Base-by-base conservation (phyloP, 768 basidiomycete species). In the Dacryopinax primogenitus region DNA sequence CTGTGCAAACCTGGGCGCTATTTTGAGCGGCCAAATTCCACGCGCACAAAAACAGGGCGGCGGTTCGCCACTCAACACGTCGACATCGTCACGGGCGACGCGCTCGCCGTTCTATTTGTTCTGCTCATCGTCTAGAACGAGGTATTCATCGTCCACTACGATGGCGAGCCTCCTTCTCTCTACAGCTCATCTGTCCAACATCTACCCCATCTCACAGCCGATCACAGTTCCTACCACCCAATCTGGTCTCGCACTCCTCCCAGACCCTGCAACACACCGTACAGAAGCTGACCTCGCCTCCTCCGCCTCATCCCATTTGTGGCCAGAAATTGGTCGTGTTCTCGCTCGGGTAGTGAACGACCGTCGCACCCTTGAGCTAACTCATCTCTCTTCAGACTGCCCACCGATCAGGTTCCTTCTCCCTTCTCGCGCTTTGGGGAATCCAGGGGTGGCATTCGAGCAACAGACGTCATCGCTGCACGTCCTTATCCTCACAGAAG, bases 401-500 rank as follows among this genome's bases (percentile, higher is more conserved):
- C 37, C 11, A 39, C 37, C 37, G 11, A 39, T 39, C 37, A 11
- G 37, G 12, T 39, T 39, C 37, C 37, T 63, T 12, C 68, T 70
- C 41, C 67, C 69, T 16, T 36, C 67, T 1, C 62, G 65, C 3
- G 26, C 68, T 32, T 44, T 70, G 9, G 66, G 64, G 3, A 33
- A 63, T 0, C 65, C 68, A 33, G 39, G 36, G 33, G 21, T 68
- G 21, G 23, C 58, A 23, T 6, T 18, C 16, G 64, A 33, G 2
- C 44, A 15, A 26, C 18, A 64, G 26, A 16, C 45, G 26, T 34
- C 63, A 7, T 62, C 62, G 1, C 51, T 93, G 11, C 87, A 90
- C 71, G 73, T 94, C n/a, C 71, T 92, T 32, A 84, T 82, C 0
- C 80, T 87, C 28, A 87, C 89, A 0, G 74, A 77, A 61, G 76